Evolutionary conservation across 257 asterid species (phyloP), one percentile per base, ranked within the genome.

Genomic region (Echium plantagineum): DNA sequence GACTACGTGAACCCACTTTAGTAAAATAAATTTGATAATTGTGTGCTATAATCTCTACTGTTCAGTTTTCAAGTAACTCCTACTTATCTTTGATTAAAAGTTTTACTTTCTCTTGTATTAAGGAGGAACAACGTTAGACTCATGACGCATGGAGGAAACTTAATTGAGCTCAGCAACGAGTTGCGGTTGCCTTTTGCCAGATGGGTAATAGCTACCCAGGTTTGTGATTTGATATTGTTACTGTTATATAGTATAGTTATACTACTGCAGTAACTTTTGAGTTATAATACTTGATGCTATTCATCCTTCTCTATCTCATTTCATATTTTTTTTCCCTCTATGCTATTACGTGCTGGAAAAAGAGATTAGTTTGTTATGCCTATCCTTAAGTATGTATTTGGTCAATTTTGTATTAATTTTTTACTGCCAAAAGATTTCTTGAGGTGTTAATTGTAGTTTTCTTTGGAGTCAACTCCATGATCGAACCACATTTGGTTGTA

Each of bases 101-200:
- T 32, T 46, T 21, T 53, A 17, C 67, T 58, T 61, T 59, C 55
- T 60, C 63, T 55, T 57, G 65, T 47, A 64, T 30, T 66, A 59
- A 59, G 61, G 68, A 87, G 94, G 94, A 81, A 74, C 54, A 32
- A 81, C 62, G 95, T 88, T 66, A 88, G 80, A 73, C 72, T 91
- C 68, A 70, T 91, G 75, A 85, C 98, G 49, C 85, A 74, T 66
- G 94, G 95, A 74, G 98, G 98, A 66, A 96, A 84, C 75, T 79
- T 85, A 89, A 72, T 91, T 52, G 95, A 88, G 83, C 87, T 88
- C 78, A 85, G 94, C 75, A 80, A 85, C 59, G 98, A 91, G 80
- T 84, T 91, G 60, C 96, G 98, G 56, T 59, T 78, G 60, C 94
- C 95, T 48, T 88, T 91, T 73, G 90, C 64, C 47, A 79, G 83